Base-by-base conservation (phyloP, 2,329 filamentous ascomycete genomes). In the Fusarium sp. region DNA sequence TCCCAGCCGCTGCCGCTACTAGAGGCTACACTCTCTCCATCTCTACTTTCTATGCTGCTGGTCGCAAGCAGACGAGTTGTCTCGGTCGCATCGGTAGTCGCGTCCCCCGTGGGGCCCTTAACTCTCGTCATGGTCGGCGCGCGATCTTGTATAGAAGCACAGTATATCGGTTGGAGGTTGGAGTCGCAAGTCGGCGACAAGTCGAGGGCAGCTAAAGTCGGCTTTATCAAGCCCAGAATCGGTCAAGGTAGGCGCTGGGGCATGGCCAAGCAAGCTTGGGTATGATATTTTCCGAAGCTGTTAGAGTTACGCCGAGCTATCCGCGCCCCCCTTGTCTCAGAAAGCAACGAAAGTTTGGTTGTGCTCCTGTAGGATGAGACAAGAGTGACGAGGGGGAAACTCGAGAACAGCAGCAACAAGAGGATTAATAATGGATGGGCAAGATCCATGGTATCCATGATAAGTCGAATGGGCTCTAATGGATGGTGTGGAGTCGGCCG, bases 1-100 rank as follows among this genome's bases (percentile, higher is more conserved):
- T 83, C 83, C 88, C 89, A 91, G 68, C 71, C 67, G 50, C 62
- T 67, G 50, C 62, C 65, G 31, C 69, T 77, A 31, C 69, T 74
- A 16, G 65, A 72, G 40, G 72, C 67, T 38, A 70, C 63, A 27
- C 58, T 67, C 13, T 62, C 60, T 64, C 50, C 70, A 37, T 65
- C 56, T 60, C 54, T 62, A 63, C 37, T 24, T 14, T 69, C 75
- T 29, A 54, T 50, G 64, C 75, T 72, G 70, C 77, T 77, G 38
- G 79, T 73, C 67, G 80, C 77, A 68, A 88, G 78, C 63, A 89
- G 76, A 59, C 80, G 79, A 31, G 83, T 82, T 37, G 81, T 80
- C 72, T 87, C 85, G 57, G 79, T 79, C 47, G 78, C 67, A 34
- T 76, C 71, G 31, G 18, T 35, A 8, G 58, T 65, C 31, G 50